Base-by-base conservation (phyloP, 805 yeast genomes). In the Kockiozyma suomiensis region DNA sequence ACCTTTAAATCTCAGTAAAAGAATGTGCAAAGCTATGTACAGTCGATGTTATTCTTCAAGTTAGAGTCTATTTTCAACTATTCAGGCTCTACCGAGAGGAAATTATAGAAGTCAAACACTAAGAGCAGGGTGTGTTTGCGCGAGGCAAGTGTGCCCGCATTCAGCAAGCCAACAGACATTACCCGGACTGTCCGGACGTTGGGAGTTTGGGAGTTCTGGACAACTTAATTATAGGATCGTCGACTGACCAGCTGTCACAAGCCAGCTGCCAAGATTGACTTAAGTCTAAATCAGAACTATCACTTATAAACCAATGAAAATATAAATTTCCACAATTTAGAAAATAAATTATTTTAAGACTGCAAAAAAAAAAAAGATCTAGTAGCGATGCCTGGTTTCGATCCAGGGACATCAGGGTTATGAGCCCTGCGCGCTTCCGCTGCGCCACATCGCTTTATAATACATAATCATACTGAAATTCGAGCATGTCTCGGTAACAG, bases 391-490 rank as follows among this genome's bases (percentile, higher is more conserved):
- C 87, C 81, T 77, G 87, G 92, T 87, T 85, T 86, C 91, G 92
- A 86, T 86, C 92, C 89, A 77, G 81, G 88, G 91, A 85, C 91
- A 83, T 86, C 90, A 86, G 91, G 90, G 92, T 86, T 86, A 86
- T 86, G 92, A 86, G 92, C 92, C 91, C 91, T 84, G 90, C 90
- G 90, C 91, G 91, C 91, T 86, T 85, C 91, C 92, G 61, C 78
- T 75, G 78, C 78, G 78, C 78, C 59, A 56, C 59, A 56, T 56
- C 59, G 59, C 59, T 56, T 37, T 37, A 23, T 35, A 51, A 19
- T 3, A 35, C 6, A 17, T n/a, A 2, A 3, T 8, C 3, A 7
- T 26, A 4, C n/a, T 8, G 7, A 30, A 32, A 21, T 8, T 26
- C 37, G 15, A 25, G 21, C n/a, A n/a, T n/a, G n/a, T n/a, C n/a